Percentiles rank a stretch among this genome's conserved stretches.
These are phyloP conservation scores for Steccherinum ochraceum DNA, from an alignment of 768 basidiomycete species.

Conservation along the genomic window DNA sequence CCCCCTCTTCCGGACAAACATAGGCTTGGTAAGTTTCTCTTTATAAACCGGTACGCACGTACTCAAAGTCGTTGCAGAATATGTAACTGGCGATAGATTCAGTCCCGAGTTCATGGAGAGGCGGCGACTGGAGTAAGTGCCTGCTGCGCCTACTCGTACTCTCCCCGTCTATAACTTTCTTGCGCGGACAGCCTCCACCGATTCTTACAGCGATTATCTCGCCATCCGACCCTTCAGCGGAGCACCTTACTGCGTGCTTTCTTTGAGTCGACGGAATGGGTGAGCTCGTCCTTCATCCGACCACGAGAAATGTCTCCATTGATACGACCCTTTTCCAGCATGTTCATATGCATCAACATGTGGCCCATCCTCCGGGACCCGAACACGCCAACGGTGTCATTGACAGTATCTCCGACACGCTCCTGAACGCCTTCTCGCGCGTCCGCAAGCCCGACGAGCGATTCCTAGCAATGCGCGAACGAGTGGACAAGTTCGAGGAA, in stretches of 20 bases:
- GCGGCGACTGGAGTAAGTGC: constrained; percentile 73
- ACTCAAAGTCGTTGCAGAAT: constrained; percentile 48
- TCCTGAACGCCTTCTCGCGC: constrained; percentile 92
- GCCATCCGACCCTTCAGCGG: constrained; percentile 91
- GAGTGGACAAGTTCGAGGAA: constrained; percentile 95
- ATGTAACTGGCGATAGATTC: constrained; percentile 96
- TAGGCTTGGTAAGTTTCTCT: constrained; percentile 72
- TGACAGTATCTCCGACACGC: constrained; percentile 93
- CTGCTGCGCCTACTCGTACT: constrained; percentile 1
- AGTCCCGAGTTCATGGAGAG: constrained; percentile 97
- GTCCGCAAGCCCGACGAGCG: constrained; percentile 97
- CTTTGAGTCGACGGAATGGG: constrained; percentile 98
- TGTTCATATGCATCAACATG: constrained; percentile 95
- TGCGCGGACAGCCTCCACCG: constrained; percentile 66
- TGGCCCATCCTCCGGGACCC: constrained; percentile 86
- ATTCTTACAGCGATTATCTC: constrained; percentile 84
- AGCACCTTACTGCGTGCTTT: constrained; percentile 90
- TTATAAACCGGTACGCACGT: not conserved
- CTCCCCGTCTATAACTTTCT: constrained; percentile 4
- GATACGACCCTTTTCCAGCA: constrained; percentile 53
- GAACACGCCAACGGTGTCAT: constrained; percentile 76
- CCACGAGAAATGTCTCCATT: constrained; percentile 9
- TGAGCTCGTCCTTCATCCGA: constrained; percentile 33
- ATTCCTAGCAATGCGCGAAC: constrained; percentile 87
- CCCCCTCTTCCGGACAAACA: constrained; percentile 97